phyloP scores from a whole-genome alignment of 2,329 filamentous ascomycete species.

The Sclerotinia spermophila region DNA sequence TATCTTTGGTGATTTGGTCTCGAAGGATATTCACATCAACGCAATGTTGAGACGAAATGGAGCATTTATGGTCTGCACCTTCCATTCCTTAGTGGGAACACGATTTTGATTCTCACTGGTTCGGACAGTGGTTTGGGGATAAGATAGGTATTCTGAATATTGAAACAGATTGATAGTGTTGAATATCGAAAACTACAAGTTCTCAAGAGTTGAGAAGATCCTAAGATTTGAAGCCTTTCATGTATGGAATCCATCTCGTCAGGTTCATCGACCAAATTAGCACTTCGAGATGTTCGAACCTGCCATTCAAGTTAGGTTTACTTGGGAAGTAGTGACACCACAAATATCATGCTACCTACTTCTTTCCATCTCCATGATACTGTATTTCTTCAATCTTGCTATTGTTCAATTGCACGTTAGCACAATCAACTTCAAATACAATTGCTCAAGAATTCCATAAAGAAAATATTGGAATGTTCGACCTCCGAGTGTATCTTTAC shows the following conservation, averaged over 20 bases:
- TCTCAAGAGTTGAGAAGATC: too few relatives aligned
- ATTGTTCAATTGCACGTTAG: neutral
- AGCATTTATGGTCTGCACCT: neutral
- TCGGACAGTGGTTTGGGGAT: neutral
- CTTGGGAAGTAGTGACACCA: neutral
- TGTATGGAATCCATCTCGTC: neutral
- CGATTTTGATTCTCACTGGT: neutral
- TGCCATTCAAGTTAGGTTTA: neutral
- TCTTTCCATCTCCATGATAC: neutral
- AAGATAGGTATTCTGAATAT: neutral
- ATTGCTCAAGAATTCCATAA: neutral
- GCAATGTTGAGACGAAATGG: neutral
- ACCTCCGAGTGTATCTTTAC: neutral
- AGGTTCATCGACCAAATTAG: neutral
- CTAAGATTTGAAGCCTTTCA: neutral
- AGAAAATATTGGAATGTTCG: neutral
- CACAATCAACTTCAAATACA: neutral
- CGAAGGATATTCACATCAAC: neutral
- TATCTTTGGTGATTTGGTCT: neutral
- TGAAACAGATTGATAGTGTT: neutral
- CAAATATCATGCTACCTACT: neutral
- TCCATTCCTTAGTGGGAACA: neutral
- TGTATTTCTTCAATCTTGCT: too few relatives aligned
- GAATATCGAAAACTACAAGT: neutral
- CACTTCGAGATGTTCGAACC: neutral